Evolutionary conservation across 2,329 filamentous ascomycete genomes (phyloP).

Genomic region (Fusarium equiseti): DNA sequence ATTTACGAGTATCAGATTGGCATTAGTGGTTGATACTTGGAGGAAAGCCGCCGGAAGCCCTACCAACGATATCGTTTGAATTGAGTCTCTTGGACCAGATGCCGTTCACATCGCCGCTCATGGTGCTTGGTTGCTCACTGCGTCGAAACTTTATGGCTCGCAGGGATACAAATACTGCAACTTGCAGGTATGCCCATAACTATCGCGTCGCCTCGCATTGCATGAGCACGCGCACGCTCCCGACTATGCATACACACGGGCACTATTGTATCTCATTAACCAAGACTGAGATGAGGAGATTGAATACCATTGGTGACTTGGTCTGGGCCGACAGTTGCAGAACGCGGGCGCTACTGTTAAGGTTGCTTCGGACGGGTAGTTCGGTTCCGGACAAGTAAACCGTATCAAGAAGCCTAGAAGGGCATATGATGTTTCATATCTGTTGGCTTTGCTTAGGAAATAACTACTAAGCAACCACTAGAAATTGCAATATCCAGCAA

Average conservation of each 20-base stretch:
- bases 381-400: constrained; percentile 16
- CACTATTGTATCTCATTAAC: neutral
- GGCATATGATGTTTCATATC: neutral
- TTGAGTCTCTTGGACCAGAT: constrained; percentile 12
- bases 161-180: constrained; percentile 31
- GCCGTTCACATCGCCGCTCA: constrained; percentile 19
- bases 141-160: constrained; percentile 30
- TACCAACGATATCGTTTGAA: neutral
- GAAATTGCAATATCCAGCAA: constrained; percentile 4
- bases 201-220: constrained; percentile 28
- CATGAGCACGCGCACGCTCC: constrained; percentile 15
- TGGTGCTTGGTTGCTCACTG: constrained; percentile 12
- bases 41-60: constrained; percentile 4
- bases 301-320: constrained; percentile 28
- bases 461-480: neutral
- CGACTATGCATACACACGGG: constrained; percentile 6
- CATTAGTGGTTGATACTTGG: constrained; percentile 4
- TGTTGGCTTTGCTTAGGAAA: neutral
- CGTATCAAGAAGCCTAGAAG: neutral
- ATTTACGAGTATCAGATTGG: neutral
- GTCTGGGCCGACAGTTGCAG: constrained; percentile 45
- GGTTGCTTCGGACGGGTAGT: constrained; percentile 17
- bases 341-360: constrained; percentile 34
- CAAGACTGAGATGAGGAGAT: constrained; percentile 19
- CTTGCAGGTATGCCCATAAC: constrained; percentile 27